Evolutionary conservation across 257 asterid genomes (phyloP), one percentile per base, ranked within the genome.

Genomic region (Vinca minor): DNA sequence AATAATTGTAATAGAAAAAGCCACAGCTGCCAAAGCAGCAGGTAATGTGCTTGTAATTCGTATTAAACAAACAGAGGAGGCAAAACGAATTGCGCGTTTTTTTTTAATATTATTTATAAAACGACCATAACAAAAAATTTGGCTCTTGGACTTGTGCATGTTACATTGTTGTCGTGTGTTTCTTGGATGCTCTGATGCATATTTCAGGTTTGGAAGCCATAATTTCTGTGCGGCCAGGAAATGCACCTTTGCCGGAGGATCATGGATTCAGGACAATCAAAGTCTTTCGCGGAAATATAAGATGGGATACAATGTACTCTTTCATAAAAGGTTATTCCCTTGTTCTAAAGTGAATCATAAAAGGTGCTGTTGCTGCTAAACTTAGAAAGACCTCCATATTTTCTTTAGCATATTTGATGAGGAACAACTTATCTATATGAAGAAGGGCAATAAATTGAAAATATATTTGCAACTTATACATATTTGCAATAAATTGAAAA

Each of bases 21-120:
- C n/a, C n/a, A n/a, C n/a, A n/a, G n/a, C n/a, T n/a, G n/a, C n/a
- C n/a, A n/a, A n/a, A n/a, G n/a, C n/a, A n/a, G n/a, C n/a, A n/a
- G n/a, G n/a, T n/a, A n/a, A n/a, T n/a, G n/a, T n/a, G n/a, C n/a
- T n/a, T n/a, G n/a, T n/a, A n/a, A n/a, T n/a, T n/a, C n/a, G n/a
- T n/a, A n/a, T n/a, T n/a, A n/a, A n/a, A n/a, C 92, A 68, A 94
- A n/a, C 96, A 73, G 99, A 97, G 89, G 74, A 48, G 25, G 5
- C 62, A 32, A n/a, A n/a, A n/a, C n/a, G n/a, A n/a, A n/a, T n/a
- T 25, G 61, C 47, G n/a, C 67, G 8, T 5, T 58, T 57, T 60
- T 56, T 29, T 3, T 45, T 14, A 65, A 12, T 11, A 28, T 26
- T 10, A 20, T 1, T 11, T 36, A 8, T 26, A 48, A 13, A 49